These are phyloP conservation scores for Lagenaria siceraria DNA, from an alignment of 306 rosid species.

Conservation along the genomic window DNA sequence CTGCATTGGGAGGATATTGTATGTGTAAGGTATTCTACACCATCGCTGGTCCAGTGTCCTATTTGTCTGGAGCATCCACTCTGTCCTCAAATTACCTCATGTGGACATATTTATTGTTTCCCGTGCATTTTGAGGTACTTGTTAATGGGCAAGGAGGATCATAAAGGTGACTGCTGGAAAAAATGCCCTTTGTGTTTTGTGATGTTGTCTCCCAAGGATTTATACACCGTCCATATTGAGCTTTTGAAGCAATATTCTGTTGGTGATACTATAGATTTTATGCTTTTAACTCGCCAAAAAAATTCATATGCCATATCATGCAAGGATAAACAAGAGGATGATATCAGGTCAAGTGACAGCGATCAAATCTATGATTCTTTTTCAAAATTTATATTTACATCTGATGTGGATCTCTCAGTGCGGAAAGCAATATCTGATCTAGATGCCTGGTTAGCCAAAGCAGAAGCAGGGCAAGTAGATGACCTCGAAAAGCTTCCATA, in stretches of 20 bases:
- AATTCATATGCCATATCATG: constrained; percentile 38
- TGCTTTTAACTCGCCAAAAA: constrained; percentile 55
- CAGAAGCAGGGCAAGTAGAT: constrained; percentile 83
- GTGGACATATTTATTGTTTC: constrained; percentile 94
- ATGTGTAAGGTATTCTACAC: constrained; percentile 67
- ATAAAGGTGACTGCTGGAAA: constrained; percentile 86
- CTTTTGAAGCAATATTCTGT: constrained; percentile 49
- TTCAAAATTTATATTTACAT: constrained; percentile 77
- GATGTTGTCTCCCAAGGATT: constrained; percentile 72
- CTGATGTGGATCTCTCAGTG: constrained; percentile 79
- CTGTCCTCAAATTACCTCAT: constrained; percentile 90
- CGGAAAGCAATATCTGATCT: constrained; percentile 72
- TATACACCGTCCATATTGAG: constrained; percentile 67
- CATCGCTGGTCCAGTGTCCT: constrained; percentile 73
- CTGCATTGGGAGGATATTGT: constrained; percentile 90
- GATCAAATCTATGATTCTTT: constrained; percentile 46
- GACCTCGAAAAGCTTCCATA: constrained; percentile 91
- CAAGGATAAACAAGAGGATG: constrained; percentile 36
- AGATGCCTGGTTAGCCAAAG: constrained; percentile 84
- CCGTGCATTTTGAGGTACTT: constrained; percentile 81
- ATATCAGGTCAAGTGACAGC: constrained; percentile 10
- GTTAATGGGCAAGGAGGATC: constrained; percentile 80
- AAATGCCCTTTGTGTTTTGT: constrained; percentile 89
- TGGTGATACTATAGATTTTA: constrained; percentile 58
- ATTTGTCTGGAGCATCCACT: constrained; percentile 89